Conservation (phyloP, 1,139 yeast genomes). For the Hyphopichia buzzinii region DNA sequence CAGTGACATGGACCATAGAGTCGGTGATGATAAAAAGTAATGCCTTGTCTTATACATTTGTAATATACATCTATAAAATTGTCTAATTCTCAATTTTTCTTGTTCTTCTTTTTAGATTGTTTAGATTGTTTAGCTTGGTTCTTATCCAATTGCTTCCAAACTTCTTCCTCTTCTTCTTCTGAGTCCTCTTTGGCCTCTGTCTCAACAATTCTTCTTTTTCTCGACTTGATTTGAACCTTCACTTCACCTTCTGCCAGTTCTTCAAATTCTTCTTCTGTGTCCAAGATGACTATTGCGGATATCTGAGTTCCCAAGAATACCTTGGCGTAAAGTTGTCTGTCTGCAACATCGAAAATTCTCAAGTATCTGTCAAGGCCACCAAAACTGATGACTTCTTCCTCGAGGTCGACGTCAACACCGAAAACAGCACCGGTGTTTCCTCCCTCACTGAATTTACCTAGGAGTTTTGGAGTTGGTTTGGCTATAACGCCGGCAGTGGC, state of each 20-base stretch:
- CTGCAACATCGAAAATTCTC: constrained; percentile 63
- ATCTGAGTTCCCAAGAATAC: constrained; percentile 76
- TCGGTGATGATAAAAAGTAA: constrained; percentile 8
- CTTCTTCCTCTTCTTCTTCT: constrained; percentile 30
- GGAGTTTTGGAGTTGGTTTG: constrained; percentile 36
- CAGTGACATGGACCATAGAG: constrained; percentile 34
- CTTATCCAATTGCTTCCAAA: constrained; percentile 39
- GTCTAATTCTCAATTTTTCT: constrained; percentile 7
- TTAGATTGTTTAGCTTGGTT: constrained; percentile 16
- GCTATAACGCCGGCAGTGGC: constrained; percentile 45
- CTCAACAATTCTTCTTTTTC: constrained; percentile 15
- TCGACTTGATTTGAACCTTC: constrained; percentile 16
- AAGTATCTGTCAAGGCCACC: constrained; percentile 89
- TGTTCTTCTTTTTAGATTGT: constrained; percentile 21
- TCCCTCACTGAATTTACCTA: constrained; percentile 44
- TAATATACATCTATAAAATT: background rate
- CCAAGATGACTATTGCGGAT: constrained; percentile 53
- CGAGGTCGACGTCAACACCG: constrained; percentile 22
- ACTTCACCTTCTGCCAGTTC: constrained; percentile 14
- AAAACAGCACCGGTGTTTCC: constrained; percentile 48
- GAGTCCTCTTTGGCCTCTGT: constrained; percentile 20
- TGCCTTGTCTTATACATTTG: constrained; percentile 2
- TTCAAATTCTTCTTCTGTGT: constrained; percentile 37
- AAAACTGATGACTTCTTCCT: constrained; percentile 39
- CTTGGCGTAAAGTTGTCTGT: constrained; percentile 63